phyloP scores from a whole-genome alignment of 2,329 filamentous ascomycete species.

The Aspergillus persii region DNA sequence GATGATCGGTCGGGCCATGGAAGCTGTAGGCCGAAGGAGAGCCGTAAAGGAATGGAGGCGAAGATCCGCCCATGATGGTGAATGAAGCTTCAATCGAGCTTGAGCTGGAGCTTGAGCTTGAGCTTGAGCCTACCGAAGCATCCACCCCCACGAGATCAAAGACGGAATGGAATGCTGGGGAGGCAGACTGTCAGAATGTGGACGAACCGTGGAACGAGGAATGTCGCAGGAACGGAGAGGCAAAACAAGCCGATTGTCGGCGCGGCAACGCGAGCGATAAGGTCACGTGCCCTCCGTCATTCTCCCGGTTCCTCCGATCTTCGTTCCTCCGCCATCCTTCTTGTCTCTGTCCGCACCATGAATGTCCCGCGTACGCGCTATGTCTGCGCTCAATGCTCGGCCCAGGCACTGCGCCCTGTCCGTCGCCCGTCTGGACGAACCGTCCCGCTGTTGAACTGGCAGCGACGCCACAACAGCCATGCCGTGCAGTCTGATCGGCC shows the following conservation, averaged over 20 bases:
- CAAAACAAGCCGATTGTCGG: constrained; percentile 17
- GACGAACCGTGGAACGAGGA: constrained; percentile 8
- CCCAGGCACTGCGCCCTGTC: constrained; percentile 12
- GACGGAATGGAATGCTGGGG: constrained; percentile 21
- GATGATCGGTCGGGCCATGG: constrained; percentile 50
- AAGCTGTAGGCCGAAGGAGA: constrained; percentile 52
- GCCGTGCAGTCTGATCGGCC: constrained; percentile 45
- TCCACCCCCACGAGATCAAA: constrained; percentile 27
- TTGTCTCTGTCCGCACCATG: constrained; percentile 19
- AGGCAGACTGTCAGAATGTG: constrained; percentile 3
- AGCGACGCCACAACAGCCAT: constrained; percentile 31
- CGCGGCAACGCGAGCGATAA: constrained; percentile 17
- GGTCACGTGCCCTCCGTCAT: constrained; percentile 14
- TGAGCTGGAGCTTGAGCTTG: background rate
- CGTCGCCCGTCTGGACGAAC: constrained; percentile 1
- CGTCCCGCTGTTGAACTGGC: constrained; percentile 9
- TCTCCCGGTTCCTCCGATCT: constrained; percentile 1
- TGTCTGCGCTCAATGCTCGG: constrained; percentile 32
- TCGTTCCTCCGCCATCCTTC: background rate
- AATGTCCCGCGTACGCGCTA: constrained; percentile 24
- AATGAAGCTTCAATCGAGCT: constrained; percentile 17
- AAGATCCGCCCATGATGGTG: constrained; percentile 50
- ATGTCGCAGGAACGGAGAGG: background rate
- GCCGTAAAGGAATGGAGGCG: constrained; percentile 74
- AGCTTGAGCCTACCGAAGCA: constrained; percentile 12